Evolutionary conservation across 2,329 filamentous ascomycete genomes (phyloP), one percentile per base, ranked within the genome.

Genomic region (Akanthomyces uredinophilus): DNA sequence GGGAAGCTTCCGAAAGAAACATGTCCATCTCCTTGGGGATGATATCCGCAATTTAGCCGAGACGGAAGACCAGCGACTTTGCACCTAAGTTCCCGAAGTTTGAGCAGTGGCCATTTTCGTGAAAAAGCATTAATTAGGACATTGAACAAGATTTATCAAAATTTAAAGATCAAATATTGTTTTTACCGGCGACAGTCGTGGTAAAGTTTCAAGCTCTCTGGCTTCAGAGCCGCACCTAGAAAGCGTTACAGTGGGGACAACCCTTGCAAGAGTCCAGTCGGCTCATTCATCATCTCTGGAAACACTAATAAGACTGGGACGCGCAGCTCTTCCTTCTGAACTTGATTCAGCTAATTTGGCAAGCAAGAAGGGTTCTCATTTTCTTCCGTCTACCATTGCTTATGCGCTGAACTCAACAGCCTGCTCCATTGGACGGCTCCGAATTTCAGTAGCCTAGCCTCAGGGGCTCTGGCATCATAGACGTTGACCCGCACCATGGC

Each of bases 31-130:
- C 27, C 47, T 2, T 32, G 32, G 20, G 20, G 51, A n/a, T 20
- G 41, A 39, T 32, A 32, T 27, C 53, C 53, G 53, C 3, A 41
- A 29, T 49, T 61, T 61, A 54, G 16, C 58, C 58, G 58, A 7
- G 16, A 4, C 43, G 14, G 54, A 13, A 24, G 2, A 51, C 5
- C 16, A 35, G 49, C 27, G 49, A 7, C 11, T n/a, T 18, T n/a
- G 5, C 2, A 27, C 16, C 16, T 27, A 51, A 16, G 1, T 13
- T 14, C 18, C 5, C 22, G 18, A 24, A 27, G 13, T 8, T 39
- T 6, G 3, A 5, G 18, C 16, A n/a, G 24, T 20, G 49, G 22
- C 6, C n/a, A 11, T 5, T 16, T 3, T 35, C 7, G 32, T 35
- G 32, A 35, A 2, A 16, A 39, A 18, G n/a, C n/a, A n/a, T n/a